These are phyloP conservation scores for Fusarium globosum DNA, from an alignment of 2,329 filamentous ascomycete genomes.

Conservation along the genomic window DNA sequence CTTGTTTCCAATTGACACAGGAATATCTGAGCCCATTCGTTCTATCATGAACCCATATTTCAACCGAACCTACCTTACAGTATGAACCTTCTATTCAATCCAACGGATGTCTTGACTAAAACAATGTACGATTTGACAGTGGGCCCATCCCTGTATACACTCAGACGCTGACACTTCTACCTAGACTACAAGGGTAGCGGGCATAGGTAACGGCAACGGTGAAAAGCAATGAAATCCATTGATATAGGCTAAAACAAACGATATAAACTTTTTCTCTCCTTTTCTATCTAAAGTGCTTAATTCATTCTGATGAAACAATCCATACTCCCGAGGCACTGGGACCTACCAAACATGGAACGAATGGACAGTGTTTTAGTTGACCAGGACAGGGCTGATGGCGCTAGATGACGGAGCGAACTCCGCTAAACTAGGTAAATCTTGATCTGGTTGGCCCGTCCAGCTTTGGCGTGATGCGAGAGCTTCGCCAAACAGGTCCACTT, in stretches of 20 bases:
- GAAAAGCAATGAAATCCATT: neutral
- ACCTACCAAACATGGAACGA: neutral
- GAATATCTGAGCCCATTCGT: neutral
- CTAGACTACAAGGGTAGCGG: neutral
- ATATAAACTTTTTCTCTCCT: neutral
- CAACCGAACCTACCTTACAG: neutral
- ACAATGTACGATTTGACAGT: neutral
- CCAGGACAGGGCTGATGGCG: constrained; percentile 19
- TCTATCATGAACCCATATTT: neutral
- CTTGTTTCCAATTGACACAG: neutral
- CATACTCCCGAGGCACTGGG: neutral
- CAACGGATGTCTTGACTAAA: neutral
- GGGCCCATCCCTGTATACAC: neutral
- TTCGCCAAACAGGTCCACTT: constrained; percentile 7
- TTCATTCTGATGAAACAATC: neutral
- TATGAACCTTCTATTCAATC: neutral
- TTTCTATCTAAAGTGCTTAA: neutral
- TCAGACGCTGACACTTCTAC: neutral
- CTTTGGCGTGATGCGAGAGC: constrained; percentile 7
- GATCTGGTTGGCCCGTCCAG: constrained; percentile 15
- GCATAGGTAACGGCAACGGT: neutral
- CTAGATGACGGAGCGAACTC: constrained; percentile 19
- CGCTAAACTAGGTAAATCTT: neutral
- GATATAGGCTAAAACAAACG: neutral
- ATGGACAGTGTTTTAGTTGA: neutral